These are phyloP conservation scores for Xylariaceae sp. DNA, from an alignment of 2,329 filamentous ascomycete species.

Conservation along the genomic window DNA sequence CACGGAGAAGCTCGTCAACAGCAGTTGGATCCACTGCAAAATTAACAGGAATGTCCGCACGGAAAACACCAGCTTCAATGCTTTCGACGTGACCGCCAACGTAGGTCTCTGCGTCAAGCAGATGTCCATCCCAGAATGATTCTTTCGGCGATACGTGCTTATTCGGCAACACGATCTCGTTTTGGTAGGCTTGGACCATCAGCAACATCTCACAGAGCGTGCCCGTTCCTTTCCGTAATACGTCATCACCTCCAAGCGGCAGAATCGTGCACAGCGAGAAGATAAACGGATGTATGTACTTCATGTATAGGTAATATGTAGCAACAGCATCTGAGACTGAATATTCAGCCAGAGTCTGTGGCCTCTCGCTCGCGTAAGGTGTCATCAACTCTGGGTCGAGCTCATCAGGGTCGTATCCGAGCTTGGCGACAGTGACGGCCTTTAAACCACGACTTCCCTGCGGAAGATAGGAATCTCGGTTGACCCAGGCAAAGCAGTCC, in stretches of 20 bases:
- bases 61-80: conserved; percentile 96
- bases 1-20: conserved; percentile 79
- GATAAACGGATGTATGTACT: conserved; percentile 99
- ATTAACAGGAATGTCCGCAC: conserved; percentile 90
- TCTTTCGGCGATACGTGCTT: conserved; percentile 91
- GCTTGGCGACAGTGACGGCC: conserved; percentile 94
- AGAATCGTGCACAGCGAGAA: conserved; percentile 98
- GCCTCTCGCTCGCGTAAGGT: conserved; percentile 80
- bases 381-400: conserved; percentile 98
- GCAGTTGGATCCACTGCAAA: conserved; percentile 87
- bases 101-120: conserved; percentile 95
- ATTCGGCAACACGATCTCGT: conserved; percentile 89
- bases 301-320: conserved; percentile 99
- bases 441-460: conserved; percentile 97
- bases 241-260: conserved; percentile 87
- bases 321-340: conserved; percentile 98
- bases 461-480: conserved; percentile 93
- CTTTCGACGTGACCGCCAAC: conserved; percentile 98
- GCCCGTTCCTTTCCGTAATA: conserved; percentile 90
- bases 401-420: conserved; percentile 97
- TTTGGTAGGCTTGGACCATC: conserved; percentile 96
- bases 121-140: conserved; percentile 92
- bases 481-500: conserved; percentile 99
- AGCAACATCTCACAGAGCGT: conserved; percentile 99
- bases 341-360: conserved; percentile 93